phyloP scores from a whole-genome alignment of 495 filamentous ascomycete species.

The Aspergillus taichungensis region DNA sequence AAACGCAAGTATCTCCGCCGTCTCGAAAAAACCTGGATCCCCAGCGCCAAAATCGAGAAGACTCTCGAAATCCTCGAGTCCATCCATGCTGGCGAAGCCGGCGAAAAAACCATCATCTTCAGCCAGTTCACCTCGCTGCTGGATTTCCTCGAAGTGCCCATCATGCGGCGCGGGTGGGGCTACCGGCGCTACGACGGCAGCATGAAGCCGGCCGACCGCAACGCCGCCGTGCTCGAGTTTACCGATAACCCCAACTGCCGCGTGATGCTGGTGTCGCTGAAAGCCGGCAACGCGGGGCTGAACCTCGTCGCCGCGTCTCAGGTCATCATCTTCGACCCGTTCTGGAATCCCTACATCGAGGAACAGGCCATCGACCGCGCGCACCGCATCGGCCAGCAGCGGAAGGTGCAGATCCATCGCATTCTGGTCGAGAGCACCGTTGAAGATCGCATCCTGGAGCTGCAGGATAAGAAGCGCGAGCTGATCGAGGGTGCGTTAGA shows the following conservation, averaged over 20 bases:
- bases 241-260: slow-evolving; percentile 53
- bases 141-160: slow-evolving; percentile 86
- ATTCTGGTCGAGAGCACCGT: slow-evolving; percentile 71
- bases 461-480: slow-evolving; percentile 78
- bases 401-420: slow-evolving; percentile 69
- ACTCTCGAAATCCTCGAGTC: slow-evolving; percentile 57
- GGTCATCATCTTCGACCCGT: slow-evolving; percentile 88
- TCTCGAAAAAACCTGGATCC: slow-evolving; percentile 55
- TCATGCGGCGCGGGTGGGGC: slow-evolving; percentile 50
- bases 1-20: slow-evolving; percentile 58
- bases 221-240: slow-evolving; percentile 65
- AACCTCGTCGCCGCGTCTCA: slow-evolving; percentile 82
- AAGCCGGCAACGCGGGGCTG: slow-evolving; percentile 84
- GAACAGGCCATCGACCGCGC: slow-evolving; percentile 92
- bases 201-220: slow-evolving; percentile 63
- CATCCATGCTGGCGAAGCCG: slow-evolving; percentile 35
- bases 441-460: slow-evolving; percentile 76
- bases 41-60: slow-evolving; percentile 74
- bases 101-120: slow-evolving; percentile 86
- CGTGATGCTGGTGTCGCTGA: slow-evolving; percentile 82
- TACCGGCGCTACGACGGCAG: slow-evolving; percentile 81
- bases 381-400: slow-evolving; percentile 78
- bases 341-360: slow-evolving; percentile 96
- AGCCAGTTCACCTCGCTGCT: slow-evolving; percentile 86
- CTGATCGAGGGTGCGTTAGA: slow-evolving; percentile 77